A percentile compares a stretch with the other conserved stretches of the same genome.
phyloP scores from a whole-genome alignment of 2,329 filamentous ascomycete genomes.

The Chlorencoelia australis region DNA sequence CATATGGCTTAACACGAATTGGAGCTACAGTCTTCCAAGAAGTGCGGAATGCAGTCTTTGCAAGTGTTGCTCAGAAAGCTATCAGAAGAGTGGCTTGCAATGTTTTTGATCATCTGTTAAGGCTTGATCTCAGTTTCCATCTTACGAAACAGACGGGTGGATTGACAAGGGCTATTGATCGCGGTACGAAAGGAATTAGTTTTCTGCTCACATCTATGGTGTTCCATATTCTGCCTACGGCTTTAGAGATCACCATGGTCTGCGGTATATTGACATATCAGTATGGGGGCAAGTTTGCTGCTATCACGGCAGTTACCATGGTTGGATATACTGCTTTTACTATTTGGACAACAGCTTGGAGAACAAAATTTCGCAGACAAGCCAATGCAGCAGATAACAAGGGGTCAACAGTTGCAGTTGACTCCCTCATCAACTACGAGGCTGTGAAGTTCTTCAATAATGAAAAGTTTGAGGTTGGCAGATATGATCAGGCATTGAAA shows the following conservation, averaged over 20 bases:
- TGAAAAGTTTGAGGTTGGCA: slow-evolving; percentile 82
- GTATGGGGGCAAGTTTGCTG: slow-evolving; percentile 84
- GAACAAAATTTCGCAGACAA: slow-evolving; percentile 90
- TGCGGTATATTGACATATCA: slow-evolving; percentile 95
- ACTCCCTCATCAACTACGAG: slow-evolving; percentile 97
- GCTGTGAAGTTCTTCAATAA: slow-evolving; percentile 99
- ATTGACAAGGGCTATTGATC: slow-evolving; percentile 84
- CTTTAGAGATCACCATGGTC: slow-evolving; percentile 87
- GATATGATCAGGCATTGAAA: slow-evolving; percentile 79
- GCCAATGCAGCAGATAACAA: slow-evolving; percentile 95
- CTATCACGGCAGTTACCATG: slow-evolving; percentile 87
- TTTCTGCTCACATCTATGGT: slow-evolving; percentile 97
- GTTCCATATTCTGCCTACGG: slow-evolving; percentile 90
- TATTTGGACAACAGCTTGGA: slow-evolving; percentile 91
- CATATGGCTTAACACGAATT: slow-evolving; percentile 82
- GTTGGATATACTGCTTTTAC: slow-evolving; percentile 92
- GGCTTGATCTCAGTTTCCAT: slow-evolving; percentile 87
- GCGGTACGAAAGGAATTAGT: slow-evolving; percentile 96
- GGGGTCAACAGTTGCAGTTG: slow-evolving; percentile 88
- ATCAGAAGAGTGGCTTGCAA: slow-evolving; percentile 85
- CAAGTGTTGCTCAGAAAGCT: slow-evolving; percentile 92
- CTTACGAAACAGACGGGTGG: slow-evolving; percentile 90
- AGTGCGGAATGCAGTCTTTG: slow-evolving; percentile 90
- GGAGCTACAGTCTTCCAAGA: slow-evolving; percentile 88
- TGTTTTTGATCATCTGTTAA: slow-evolving; percentile 83